These are phyloP conservation scores for Alternaria sp. DNA, from an alignment of 2,329 filamentous ascomycete species.

Conservation along the genomic window DNA sequence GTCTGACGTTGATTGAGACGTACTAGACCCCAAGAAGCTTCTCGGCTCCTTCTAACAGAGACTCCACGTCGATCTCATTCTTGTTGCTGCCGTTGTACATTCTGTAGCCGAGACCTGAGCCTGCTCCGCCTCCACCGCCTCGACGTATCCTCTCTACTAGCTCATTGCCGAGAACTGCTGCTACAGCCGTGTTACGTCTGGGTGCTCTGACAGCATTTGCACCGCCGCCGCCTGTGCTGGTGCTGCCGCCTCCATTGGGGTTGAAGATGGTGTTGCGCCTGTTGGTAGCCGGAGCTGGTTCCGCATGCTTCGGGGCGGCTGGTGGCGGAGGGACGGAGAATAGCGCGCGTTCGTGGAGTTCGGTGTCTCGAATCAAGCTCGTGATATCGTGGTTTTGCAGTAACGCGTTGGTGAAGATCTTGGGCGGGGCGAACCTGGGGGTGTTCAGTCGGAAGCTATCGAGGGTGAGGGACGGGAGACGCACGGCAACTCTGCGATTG, in stretches of 20 bases:
- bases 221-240: conserved; percentile 45
- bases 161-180: conserved; percentile 85
- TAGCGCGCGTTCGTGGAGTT: conserved; percentile 89
- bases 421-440: conserved; percentile 82
- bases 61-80: conserved; percentile 83
- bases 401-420: conserved; percentile 93
- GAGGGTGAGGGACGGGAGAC: conserved; percentile 13
- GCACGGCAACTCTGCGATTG: conserved; percentile 56
- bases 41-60: conserved; percentile 84
- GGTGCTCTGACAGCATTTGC: conserved; percentile 59
- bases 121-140: conserved; percentile 62
- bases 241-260: conserved; percentile 39
- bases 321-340: conserved; percentile 85
- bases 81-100: conserved; percentile 55
- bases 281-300: conserved; percentile 51
- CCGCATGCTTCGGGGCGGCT: conserved; percentile 53
- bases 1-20: conserved; percentile 29
- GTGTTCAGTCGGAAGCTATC: conserved; percentile 21
- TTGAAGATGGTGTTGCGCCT: conserved; percentile 59
- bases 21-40: conserved; percentile 88
- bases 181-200: conserved; percentile 80
- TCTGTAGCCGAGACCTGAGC: conserved; percentile 54
- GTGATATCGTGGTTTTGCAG: conserved; percentile 91
- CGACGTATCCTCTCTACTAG: conserved; percentile 80
- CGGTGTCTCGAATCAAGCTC: conserved; percentile 90